Evolutionary conservation across 2,329 filamentous ascomycete species (phyloP), one percentile per base, ranked within the genome.

Genomic region (Verticillium nonalfalfae): DNA sequence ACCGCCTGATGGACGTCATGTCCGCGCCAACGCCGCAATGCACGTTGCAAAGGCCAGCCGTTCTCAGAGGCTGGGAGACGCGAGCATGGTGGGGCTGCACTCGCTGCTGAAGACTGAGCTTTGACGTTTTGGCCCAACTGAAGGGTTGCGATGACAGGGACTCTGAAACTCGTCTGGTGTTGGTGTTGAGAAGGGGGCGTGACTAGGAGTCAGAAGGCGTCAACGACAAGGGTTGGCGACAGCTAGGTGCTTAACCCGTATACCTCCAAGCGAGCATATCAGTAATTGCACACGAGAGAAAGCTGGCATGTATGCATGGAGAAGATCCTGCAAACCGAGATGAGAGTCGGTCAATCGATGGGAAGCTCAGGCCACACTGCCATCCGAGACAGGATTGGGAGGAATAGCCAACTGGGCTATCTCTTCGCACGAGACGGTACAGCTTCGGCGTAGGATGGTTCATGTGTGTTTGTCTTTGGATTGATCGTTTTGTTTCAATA

Each of bases 111-210:
- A 57, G 55, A 50, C 26, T 33, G 57, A 18, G 45, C 45, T 52
- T 52, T 52, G 45, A 52, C 45, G 45, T 52, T 52, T 52, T 52
- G 45, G 10, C 45, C 45, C 45, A 52, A 13, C 45, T 21, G 45
- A 52, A 31, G 57, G 57, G 57, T 58, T 58, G 57, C 57, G 57
- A 58, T 58, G 57, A 14, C 57, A 58, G 57, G 57, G 57, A n/a
- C 57, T 31, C 35, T 58, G 57, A 58, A 58, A 58, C 57, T 34
- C 38, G 26, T 31, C 57, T 58, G 57, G 38, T 52, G 45, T 52
- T 52, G 45, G 45, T 52, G 45, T 52, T 52, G 45, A 52, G 18
- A 18, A 18, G 45, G 18, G 15, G 18, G 18, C 45, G 45, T 21
- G 45, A 9, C 9, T 26, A 18, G 45, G 45, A 52, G 45, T 52